These are phyloP conservation scores for Phytopythium helicoides DNA, from an alignment of 352 stramenopile species.

Conservation along the genomic window DNA sequence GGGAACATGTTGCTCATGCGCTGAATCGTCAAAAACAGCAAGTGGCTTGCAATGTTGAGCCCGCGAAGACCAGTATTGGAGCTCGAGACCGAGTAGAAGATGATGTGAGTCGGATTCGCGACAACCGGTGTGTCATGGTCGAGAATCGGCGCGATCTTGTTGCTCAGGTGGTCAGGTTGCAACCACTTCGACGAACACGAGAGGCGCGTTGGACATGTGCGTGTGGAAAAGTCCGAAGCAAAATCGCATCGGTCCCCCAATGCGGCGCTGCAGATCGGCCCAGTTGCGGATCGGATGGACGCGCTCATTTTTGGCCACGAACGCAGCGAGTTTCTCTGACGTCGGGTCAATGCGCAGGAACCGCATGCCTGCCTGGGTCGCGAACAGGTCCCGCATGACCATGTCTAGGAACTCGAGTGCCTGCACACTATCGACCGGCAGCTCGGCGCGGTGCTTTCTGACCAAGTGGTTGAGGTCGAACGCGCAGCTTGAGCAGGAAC, in stretches of 20 bases:
- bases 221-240: conserved; percentile 85
- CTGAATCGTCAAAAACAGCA: conserved; percentile 83
- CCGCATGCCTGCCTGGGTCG: conserved; percentile 75
- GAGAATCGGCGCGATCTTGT: conserved; percentile 62
- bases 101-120: conserved; percentile 61
- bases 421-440: conserved; percentile 49
- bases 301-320: conserved; percentile 76
- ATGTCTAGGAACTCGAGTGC: conserved; percentile 79
- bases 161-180: conserved; percentile 69
- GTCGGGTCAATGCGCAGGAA: conserved; percentile 77
- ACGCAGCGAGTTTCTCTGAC: conserved; percentile 60
- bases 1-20: conserved; percentile 67
- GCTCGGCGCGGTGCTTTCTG: conserved; percentile 37
- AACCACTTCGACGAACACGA: conserved; percentile 78
- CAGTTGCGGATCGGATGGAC: conserved; percentile 72
- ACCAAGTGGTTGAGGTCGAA: conserved; percentile 61
- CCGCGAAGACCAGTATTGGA: conserved; percentile 74
- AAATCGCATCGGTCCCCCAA: conserved; percentile 62
- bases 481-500: conserved; percentile 69
- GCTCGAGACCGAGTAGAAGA: conserved; percentile 87
- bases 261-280: conserved; percentile 59
- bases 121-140: conserved; percentile 41
- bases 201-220: conserved; percentile 63
- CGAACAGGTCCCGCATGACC: conserved; percentile 83
- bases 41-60: conserved; percentile 78